A percentile compares a stretch with the other conserved stretches of the same genome.
Evolutionary conservation across 2,329 filamentous ascomycete genomes (phyloP).

Genomic region (Colletotrichum karsti): DNA sequence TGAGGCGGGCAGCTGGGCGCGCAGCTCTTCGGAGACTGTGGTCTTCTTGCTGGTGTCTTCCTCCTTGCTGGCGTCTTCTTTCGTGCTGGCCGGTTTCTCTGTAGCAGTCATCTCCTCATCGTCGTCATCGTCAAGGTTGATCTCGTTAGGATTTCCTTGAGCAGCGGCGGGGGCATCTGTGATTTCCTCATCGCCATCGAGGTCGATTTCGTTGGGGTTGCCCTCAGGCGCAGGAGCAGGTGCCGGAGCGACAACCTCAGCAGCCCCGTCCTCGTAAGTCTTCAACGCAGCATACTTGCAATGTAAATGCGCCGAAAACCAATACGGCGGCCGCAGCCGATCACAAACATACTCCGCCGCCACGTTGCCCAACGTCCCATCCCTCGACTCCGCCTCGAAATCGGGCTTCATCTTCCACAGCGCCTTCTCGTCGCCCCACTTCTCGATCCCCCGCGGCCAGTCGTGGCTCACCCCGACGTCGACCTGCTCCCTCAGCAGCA

Average conservation of each 20-base stretch:
- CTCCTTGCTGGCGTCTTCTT: conserved; percentile 8
- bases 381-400: conserved; percentile 79
- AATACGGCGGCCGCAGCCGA: conserved; percentile 81
- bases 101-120: conserved; percentile 49
- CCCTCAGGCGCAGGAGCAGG: not conserved
- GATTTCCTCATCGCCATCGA: conserved; percentile 24
- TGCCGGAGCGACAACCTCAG: not conserved
- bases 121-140: conserved; percentile 73
- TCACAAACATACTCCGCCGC: conserved; percentile 86
- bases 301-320: conserved; percentile 96
- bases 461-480: conserved; percentile 95
- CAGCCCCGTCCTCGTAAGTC: conserved; percentile 52
- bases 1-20: conserved; percentile 79
- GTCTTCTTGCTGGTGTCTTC: conserved; percentile 31
- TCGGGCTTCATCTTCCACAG: conserved; percentile 79
- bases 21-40: conserved; percentile 71
- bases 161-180: not conserved
- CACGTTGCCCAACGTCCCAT: conserved; percentile 79
- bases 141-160: conserved; percentile 70
- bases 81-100: conserved; percentile 23
- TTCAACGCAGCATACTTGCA: conserved; percentile 82
- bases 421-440: conserved; percentile 72
- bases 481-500: conserved; percentile 85
- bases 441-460: conserved; percentile 89
- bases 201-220: conserved; percentile 31